Base-by-base conservation (phyloP, 169 alveolate species). In the Babesia bigemina region DNA sequence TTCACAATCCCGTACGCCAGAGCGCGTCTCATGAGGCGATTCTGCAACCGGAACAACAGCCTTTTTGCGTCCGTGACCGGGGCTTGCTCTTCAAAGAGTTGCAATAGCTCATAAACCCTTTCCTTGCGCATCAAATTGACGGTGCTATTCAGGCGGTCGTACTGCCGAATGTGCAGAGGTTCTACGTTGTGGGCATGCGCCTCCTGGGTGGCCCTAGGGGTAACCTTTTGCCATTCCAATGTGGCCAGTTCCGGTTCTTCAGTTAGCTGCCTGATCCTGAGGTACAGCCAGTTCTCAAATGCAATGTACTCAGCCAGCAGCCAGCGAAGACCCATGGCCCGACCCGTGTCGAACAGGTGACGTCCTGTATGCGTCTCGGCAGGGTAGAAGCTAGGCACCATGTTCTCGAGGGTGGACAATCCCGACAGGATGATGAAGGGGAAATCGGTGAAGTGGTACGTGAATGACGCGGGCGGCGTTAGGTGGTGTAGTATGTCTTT, bases 261-360 rank as follows among this genome's bases (percentile, higher is more conserved):
- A 7, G 10, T 28, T 19, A 76, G 56, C 44, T 69, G 79, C 60
- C 45, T 21, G 24, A 76, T 63, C 44, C 71, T 39, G 29, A 79
- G 75, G 58, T 73, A 60, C 19, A 81, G n/a, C 75, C 75, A 81
- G 49, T 81, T 81, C 52, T 81, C 88, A 26, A 81, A 73, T 13
- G 65, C 29, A 36, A 81, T 70, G 79, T 81, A 81, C 36, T 81
- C 88, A 7, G 44, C 58, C 26, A 81, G 60, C n/a, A 81, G 14
- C 88, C 88, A 81, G 10, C 88, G 58, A 50, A 63, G 72, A 19
- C 63, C 76, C 13, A 61, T 62, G 33, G 86, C 45, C 36, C 77
- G 36, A 26, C 88, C 88, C 9, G 42, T 9, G 55, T 81, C 88
- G 42, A 57, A 55, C 47, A 71, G 36, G 61, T 57, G 70, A 6